Conservation (phyloP, 1,139 yeast genomes). For the Hyphopichia pseudoburtonii region DNA sequence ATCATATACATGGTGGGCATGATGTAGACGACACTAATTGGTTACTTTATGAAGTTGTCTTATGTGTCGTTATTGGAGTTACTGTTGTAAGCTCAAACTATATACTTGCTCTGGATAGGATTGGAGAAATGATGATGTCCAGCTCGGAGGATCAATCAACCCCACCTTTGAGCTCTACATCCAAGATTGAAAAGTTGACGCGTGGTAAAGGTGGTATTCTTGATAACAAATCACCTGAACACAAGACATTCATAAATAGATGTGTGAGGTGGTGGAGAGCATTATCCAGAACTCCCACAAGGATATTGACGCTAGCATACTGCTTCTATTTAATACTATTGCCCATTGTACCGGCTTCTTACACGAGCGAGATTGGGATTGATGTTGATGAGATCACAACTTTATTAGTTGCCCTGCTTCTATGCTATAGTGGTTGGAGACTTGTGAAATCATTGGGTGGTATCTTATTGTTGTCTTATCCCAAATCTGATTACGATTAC, state of each 20-base stretch:
- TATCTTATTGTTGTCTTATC: constrained; percentile 53
- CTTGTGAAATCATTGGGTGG: constrained; percentile 53
- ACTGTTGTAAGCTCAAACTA: constrained; percentile 39
- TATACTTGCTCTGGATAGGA: constrained; percentile 35
- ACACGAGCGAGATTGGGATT: constrained; percentile 29
- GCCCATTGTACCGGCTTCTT: constrained; percentile 33
- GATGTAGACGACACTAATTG: constrained; percentile 30
- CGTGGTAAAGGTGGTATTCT: constrained; percentile 1
- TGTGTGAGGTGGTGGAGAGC: constrained; percentile 1
- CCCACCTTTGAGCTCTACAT: not conserved
- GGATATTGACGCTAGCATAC: constrained; percentile 59
- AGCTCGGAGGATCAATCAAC: constrained; percentile 15
- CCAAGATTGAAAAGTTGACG: not conserved
- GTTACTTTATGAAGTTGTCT: constrained; percentile 29
- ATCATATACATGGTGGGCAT: constrained; percentile 53
- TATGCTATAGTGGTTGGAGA: constrained; percentile 55
- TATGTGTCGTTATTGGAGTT: constrained; percentile 26
- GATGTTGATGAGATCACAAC: constrained; percentile 54
- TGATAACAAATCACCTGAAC: not conserved
- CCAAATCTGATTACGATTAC: constrained; percentile 43
- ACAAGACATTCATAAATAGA: not conserved
- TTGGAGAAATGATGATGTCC: constrained; percentile 31
- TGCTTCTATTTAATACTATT: constrained; percentile 35
- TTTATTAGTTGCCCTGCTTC: constrained; percentile 46
- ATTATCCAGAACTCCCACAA: constrained; percentile 57